These are phyloP conservation scores for Glutinoglossum americanum DNA, from an alignment of 495 filamentous ascomycete species.

Conservation along the genomic window DNA sequence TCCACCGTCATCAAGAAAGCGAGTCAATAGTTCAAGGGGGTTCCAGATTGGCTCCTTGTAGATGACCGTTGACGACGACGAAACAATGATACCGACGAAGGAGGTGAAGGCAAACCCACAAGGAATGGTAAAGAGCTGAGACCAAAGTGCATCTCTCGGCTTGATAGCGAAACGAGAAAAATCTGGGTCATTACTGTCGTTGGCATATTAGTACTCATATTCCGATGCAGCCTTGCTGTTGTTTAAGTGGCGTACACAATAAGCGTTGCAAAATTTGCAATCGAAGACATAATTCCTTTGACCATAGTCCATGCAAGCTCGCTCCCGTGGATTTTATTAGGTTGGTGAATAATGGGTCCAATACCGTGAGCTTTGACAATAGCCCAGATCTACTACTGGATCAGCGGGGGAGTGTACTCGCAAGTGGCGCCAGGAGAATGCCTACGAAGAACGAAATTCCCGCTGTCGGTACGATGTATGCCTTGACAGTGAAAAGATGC, in stretches of 20 bases:
- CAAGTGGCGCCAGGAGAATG: conserved; percentile 14
- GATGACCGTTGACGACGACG: conserved; percentile 63
- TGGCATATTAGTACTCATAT: neutral
- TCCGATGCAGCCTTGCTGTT: conserved; percentile 6
- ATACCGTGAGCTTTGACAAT: conserved; percentile 64
- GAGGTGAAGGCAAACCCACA: conserved; percentile 72
- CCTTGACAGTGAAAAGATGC: conserved; percentile 84
- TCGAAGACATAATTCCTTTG: conserved; percentile 65
- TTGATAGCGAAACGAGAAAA: conserved; percentile 71
- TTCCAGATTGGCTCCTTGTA: conserved; percentile 68
- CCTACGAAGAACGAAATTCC: conserved; percentile 47
- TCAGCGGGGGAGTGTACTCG: neutral
- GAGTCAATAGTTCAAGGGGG: conserved; percentile 51
- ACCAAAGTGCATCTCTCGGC: conserved; percentile 69
- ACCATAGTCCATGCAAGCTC: conserved; percentile 64
- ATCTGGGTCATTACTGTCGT: conserved; percentile 48
- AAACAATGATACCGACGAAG: conserved; percentile 86
- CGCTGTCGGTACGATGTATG: conserved; percentile 63
- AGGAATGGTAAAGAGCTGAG: conserved; percentile 74
- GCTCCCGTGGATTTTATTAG: conserved; percentile 38
- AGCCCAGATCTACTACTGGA: conserved; percentile 39
- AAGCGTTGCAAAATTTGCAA: conserved; percentile 84
- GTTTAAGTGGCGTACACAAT: conserved; percentile 23
- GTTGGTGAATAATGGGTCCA: conserved; percentile 66
- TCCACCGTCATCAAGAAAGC: conserved; percentile 53